phyloP scores from a whole-genome alignment of 2,329 filamentous ascomycete genomes.

The Pyricularia pennisetigena region DNA sequence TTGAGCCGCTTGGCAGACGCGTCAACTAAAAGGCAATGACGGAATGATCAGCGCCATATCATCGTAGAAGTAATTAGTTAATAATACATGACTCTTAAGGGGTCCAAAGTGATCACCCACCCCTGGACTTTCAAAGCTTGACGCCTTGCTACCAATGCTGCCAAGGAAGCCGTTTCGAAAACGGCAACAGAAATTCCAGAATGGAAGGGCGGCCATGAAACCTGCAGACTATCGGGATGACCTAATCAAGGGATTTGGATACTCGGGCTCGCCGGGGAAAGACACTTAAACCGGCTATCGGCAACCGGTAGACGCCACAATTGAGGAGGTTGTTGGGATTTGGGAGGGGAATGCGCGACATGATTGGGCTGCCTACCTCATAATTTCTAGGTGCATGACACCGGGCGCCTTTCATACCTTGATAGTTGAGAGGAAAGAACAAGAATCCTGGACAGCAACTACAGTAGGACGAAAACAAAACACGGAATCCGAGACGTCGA shows the following conservation, averaged over 20 bases:
- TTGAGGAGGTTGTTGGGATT: background rate
- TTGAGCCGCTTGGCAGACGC: background rate
- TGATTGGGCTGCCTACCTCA: background rate
- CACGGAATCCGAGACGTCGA: background rate
- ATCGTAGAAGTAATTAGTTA: background rate
- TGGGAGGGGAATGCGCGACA: background rate
- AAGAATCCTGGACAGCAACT: background rate
- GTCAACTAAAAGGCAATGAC: background rate
- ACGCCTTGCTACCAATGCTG: background rate
- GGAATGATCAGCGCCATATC: background rate
- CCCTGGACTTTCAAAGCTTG: background rate
- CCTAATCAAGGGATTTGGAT: background rate
- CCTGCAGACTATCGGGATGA: background rate
- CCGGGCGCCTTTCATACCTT: background rate
- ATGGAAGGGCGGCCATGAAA: background rate
- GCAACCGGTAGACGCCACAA: background rate
- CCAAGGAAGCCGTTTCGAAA: background rate
- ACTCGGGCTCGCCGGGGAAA: background rate
- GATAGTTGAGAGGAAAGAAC: background rate
- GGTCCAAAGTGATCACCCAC: background rate
- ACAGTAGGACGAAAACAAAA: background rate
- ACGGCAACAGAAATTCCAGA: background rate
- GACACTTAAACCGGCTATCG: background rate
- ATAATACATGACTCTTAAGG: background rate
- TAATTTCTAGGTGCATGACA: background rate